These are phyloP conservation scores for Tilletia setariae DNA, from an alignment of 1,284 basidiomycete genomes.

Conservation along the genomic window DNA sequence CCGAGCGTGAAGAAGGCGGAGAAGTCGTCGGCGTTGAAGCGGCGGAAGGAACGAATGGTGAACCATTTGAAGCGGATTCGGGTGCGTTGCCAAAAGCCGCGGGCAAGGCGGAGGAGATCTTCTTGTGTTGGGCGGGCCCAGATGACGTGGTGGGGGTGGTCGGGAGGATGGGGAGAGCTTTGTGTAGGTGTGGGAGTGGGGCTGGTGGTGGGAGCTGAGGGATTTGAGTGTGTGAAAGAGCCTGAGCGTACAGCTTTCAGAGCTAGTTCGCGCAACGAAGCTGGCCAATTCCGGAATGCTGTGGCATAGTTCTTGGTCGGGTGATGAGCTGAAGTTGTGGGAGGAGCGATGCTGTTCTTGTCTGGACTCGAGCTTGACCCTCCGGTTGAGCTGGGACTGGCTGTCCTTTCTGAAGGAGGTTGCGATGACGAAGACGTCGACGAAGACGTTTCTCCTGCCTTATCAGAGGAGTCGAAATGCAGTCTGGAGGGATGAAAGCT, in stretches of 20 bases:
- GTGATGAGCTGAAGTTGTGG: no score
- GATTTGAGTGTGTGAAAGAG: conserved; percentile 1
- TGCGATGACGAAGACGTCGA: background rate
- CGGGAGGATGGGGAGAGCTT: background rate
- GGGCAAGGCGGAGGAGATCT: conserved; percentile 80
- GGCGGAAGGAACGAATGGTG: conserved; percentile 88
- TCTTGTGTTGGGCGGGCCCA: conserved; percentile 43
- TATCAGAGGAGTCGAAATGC: no score
- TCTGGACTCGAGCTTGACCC: no score
- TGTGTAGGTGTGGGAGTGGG: background rate
- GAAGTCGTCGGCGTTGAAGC: conserved; percentile 94
- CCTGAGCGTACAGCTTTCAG: conserved; percentile 29
- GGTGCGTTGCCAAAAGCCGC: conserved; percentile 81
- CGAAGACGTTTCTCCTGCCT: background rate
- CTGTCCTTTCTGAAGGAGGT: background rate
- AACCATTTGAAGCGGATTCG: conserved; percentile 97
- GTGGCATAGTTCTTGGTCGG: conserved; percentile 3
- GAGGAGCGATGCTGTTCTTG: no score
- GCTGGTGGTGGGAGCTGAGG: background rate
- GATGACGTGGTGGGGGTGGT: conserved; percentile 12
- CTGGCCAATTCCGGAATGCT: conserved; percentile 46
- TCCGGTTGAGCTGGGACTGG: no score
- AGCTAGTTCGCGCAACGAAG: conserved; percentile 41
- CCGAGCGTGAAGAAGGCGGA: conserved; percentile 89
- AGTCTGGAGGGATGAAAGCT: no score